Evolutionary conservation across 169 alveolate species (phyloP), one percentile per base, ranked within the genome.

Genomic region (Theileria parva): DNA sequence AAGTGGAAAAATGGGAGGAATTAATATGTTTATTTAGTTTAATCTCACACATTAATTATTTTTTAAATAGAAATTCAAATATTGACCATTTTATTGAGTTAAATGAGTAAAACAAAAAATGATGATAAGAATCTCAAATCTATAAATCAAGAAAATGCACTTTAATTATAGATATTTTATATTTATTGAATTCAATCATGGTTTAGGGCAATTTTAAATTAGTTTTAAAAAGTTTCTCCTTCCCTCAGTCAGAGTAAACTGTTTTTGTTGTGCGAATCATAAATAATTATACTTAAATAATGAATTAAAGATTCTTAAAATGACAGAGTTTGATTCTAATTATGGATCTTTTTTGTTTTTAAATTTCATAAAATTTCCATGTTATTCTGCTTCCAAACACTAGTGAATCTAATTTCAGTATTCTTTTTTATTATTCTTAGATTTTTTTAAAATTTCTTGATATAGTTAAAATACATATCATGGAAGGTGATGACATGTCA

Each of bases 231-330:
- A 44, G 53, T 44, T 44, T 44, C 8, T 44, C 2, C 53, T 44
- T 0, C 53, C 53, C 53, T 44, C 12, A 13, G 53, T 44, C 8
- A 1, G 53, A 44, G 53, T 44, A 44, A 44, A 11, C 17, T 44
- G 53, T 44, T 44, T 44, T 44, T 44, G 53, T 44, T 44, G 74
- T 80, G 76, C 93, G 91, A 96, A 99, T 55, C 94, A 89, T 23
- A 97, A 99, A 51, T 97, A 88, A 28, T 99, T 99, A 90, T 98
- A 97, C 99, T 97, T 97, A n/a, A 99, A 99, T 17, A 99, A 98
- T 30, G 98, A 92, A 86, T 97, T 97, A 44, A 98, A 94, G 25
- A 98, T 95, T 87, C 98, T 97, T 44, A 11, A 13, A 44, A 44
- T 44, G 53, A 44, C 17, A 1, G 17, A 44, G 53, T 44, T 44